Percentiles rank a stretch among this genome's conserved stretches.
These are phyloP conservation scores for Didymella arachidicola DNA, from an alignment of 2,329 filamentous ascomycete genomes.

Conservation along the genomic window DNA sequence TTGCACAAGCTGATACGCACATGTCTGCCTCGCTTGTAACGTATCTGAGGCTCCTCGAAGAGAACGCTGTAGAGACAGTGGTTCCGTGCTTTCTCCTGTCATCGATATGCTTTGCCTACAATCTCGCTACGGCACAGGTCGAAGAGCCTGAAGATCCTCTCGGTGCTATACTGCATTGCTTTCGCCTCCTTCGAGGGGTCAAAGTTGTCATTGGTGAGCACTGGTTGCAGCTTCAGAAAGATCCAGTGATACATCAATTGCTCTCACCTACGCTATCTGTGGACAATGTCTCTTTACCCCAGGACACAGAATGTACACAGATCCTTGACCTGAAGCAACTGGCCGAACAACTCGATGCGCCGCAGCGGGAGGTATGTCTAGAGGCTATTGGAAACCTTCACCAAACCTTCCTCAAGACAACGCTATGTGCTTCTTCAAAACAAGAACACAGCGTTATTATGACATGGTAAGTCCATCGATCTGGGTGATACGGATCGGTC, in stretches of 20 bases:
- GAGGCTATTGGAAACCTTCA: constrained; percentile 39
- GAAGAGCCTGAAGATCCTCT: constrained; percentile 40
- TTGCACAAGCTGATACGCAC: constrained; percentile 39
- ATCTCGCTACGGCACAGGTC: constrained; percentile 38
- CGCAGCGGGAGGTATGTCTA: constrained; percentile 31
- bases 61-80: constrained; percentile 28
- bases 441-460: constrained; percentile 13
- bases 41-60: constrained; percentile 34
- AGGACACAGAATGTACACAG: constrained; percentile 6
- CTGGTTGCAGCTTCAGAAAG: constrained; percentile 24
- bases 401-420: constrained; percentile 13
- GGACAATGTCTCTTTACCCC: background rate
- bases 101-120: constrained; percentile 37
- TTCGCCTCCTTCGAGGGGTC: constrained; percentile 41
- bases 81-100: constrained; percentile 42
- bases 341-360: constrained; percentile 20
- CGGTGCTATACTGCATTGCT: constrained; percentile 38
- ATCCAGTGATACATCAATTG: background rate
- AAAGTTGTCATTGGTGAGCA: constrained; percentile 33
- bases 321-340: constrained; percentile 13
- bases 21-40: constrained; percentile 37
- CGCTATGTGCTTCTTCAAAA: constrained; percentile 4
- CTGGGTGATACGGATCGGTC: background rate
- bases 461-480: constrained; percentile 9
- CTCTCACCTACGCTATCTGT: background rate